Evolutionary conservation across 257 asterid species (phyloP).

Genomic region (Salvia miltiorrhiza): DNA sequence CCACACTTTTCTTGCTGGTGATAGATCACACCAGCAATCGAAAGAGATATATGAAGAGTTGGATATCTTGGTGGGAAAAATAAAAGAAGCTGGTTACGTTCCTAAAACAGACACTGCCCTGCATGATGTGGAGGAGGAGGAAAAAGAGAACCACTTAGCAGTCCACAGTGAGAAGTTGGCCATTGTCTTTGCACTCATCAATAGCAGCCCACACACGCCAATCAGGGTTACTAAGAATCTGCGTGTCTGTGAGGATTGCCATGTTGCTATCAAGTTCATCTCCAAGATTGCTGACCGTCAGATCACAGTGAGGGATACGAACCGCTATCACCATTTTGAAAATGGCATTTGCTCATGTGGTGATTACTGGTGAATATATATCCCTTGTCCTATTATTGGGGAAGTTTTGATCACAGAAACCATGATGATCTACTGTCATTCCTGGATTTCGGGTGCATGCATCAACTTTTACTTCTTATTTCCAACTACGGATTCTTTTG

Average conservation of each 20-base stretch:
- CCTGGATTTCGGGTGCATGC: slow-evolving; percentile 1
- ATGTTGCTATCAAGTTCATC: slow-evolving; percentile 67
- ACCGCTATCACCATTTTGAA: slow-evolving; percentile 77
- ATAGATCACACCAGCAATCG: slow-evolving; percentile 57
- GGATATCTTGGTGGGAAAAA: slow-evolving; percentile 62
- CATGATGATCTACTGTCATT: neutral
- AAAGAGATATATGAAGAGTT: slow-evolving; percentile 62
- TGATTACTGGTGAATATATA: slow-evolving; percentile 73
- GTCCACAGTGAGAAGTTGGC: slow-evolving; percentile 95
- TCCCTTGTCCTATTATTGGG: neutral
- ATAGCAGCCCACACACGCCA: slow-evolving; percentile 43
- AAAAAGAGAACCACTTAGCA: slow-evolving; percentile 72
- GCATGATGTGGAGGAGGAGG: slow-evolving; percentile 96
- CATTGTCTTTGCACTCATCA: slow-evolving; percentile 68
- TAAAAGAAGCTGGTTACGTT: slow-evolving; percentile 75
- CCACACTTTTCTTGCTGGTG: slow-evolving; percentile 88
- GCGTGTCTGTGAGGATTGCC: slow-evolving; percentile 91
- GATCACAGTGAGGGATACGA: slow-evolving; percentile 74
- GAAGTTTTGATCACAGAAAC: neutral
- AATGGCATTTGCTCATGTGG: slow-evolving; percentile 81
- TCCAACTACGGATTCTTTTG: neutral
- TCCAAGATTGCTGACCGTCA: slow-evolving; percentile 63
- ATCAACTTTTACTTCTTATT: neutral
- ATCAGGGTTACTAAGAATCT: slow-evolving; percentile 80
- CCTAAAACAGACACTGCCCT: slow-evolving; percentile 70